phyloP scores from a whole-genome alignment of 768 basidiomycete genomes.

The Tulasnella sp. region DNA sequence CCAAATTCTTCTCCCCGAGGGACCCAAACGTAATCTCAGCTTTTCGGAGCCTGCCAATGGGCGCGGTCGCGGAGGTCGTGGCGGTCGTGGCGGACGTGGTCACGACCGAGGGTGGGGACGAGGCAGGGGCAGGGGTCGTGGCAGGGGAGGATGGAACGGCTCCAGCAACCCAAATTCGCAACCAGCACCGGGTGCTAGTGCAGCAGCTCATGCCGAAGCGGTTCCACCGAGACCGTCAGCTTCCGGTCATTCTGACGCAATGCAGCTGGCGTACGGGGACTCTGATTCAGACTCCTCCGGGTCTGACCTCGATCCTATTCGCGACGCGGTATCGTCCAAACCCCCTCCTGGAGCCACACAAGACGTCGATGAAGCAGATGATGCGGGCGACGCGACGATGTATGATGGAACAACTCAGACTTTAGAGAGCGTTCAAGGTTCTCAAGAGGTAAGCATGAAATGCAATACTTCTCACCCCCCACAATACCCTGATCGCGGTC shows the following conservation, averaged over 20 bases:
- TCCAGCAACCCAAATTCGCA: neutral
- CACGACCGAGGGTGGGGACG: neutral
- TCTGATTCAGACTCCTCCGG: conserved; percentile 26
- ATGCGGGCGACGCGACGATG: neutral
- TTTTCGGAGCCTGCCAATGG: neutral
- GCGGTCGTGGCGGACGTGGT: neutral
- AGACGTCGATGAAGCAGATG: neutral
- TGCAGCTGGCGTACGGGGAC: neutral
- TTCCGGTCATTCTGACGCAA: conserved; percentile 25
- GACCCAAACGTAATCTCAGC: neutral
- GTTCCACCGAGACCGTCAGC: neutral
- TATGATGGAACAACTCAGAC: conserved; percentile 14
- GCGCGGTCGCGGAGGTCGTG: neutral
- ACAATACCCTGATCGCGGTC: neutral
- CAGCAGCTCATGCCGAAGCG: neutral
- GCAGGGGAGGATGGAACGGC: neutral
- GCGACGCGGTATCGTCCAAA: conserved; percentile 29
- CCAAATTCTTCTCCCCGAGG: conserved; percentile 8
- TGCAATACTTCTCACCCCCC: neutral
- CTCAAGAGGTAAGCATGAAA: conserved; percentile 22
- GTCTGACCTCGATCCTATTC: conserved; percentile 27
- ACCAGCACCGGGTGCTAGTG: neutral
- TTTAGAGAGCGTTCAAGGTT: conserved; percentile 27
- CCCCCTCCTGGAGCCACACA: conserved; percentile 13
- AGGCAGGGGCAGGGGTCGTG: neutral